Evolutionary conservation across 225 moss, liverwort and hornwort genomes (phyloP).

Genomic region (Physcomitrium patens): DNA sequence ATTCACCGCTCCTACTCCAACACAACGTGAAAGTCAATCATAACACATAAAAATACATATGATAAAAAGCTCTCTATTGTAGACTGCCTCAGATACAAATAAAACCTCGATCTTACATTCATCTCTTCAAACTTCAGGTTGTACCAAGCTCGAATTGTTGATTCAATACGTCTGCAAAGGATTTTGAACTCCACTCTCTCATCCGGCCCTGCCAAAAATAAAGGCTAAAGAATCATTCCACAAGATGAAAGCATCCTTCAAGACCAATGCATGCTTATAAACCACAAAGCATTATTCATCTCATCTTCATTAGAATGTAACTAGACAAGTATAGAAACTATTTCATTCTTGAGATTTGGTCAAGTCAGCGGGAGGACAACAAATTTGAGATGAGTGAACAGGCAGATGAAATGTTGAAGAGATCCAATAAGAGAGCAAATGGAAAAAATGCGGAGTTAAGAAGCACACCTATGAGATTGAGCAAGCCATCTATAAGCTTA

Average conservation of each 20-base stretch:
- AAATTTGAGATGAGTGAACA: conserved; percentile 1
- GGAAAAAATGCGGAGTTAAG: not conserved
- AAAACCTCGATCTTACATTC: conserved; percentile 46
- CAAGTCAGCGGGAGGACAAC: not conserved
- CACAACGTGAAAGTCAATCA: not conserved
- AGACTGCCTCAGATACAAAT: conserved; percentile 18
- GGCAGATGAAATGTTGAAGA: conserved; percentile 7
- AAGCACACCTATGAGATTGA: conserved; percentile 49
- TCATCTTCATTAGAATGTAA: not conserved
- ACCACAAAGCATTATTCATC: not conserved
- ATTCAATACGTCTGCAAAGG: conserved; percentile 58
- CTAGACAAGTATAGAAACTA: not conserved
- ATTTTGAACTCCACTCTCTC: conserved; percentile 55
- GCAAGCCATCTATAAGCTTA: conserved; percentile 62
- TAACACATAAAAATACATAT: conserved; percentile 10
- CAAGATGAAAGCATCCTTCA: conserved; percentile 7
- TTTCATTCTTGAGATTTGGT: not conserved
- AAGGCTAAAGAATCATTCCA: conserved; percentile 24
- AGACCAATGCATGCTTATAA: conserved; percentile 12
- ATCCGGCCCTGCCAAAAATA: conserved; percentile 50
- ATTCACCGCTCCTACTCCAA: not conserved
- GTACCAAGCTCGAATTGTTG: conserved; percentile 76
- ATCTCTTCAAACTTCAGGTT: conserved; percentile 60
- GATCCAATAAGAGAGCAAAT: not conserved
- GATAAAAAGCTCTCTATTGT: not conserved